A percentile compares a stretch with the other conserved stretches of the same genome.
Conservation (phyloP, 768 basidiomycete genomes). For the Flagelloscypha sp. region DNA sequence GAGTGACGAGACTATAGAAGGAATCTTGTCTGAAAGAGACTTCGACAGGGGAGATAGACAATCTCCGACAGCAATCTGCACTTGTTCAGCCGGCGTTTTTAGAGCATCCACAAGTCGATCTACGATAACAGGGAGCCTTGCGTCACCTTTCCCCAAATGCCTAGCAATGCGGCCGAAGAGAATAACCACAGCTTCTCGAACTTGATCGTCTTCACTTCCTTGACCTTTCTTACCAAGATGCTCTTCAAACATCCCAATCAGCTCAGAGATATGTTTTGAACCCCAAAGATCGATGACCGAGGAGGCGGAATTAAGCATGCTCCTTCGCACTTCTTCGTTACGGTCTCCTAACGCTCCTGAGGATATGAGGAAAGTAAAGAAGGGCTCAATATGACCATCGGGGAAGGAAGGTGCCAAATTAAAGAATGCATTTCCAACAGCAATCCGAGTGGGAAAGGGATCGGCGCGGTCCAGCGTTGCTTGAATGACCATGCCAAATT, state of each 20-base stretch:
- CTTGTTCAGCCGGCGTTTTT: constrained; percentile 91
- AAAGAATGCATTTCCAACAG: constrained; percentile 62
- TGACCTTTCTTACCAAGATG: constrained; percentile 41
- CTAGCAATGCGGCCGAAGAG: constrained; percentile 88
- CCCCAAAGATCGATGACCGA: constrained; percentile 81
- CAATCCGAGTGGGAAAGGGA: constrained; percentile 80
- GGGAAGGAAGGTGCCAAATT: constrained; percentile 60
- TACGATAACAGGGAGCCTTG: constrained; percentile 73
- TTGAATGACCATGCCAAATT: constrained; percentile 92
- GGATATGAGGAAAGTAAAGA: constrained; percentile 84
- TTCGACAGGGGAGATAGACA: constrained; percentile 84
- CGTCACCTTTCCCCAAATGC: constrained; percentile 72
- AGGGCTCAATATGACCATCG: constrained; percentile 47
- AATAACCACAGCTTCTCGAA: constrained; percentile 93
- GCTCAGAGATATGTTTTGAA: constrained; percentile 52
- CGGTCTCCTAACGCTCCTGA: constrained; percentile 86
- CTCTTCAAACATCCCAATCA: constrained; percentile 77
- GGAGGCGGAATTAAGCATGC: constrained; percentile 82
- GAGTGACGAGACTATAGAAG: constrained; percentile 46
- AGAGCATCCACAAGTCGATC: constrained; percentile 82
- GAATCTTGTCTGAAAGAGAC: constrained; percentile 34
- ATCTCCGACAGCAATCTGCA: constrained; percentile 93
- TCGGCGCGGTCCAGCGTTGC: constrained; percentile 80
- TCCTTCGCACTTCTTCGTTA: constrained; percentile 67
- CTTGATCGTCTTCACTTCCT: constrained; percentile 60